Evolutionary conservation across 2,329 filamentous ascomycete genomes (phyloP).

Genomic region (Cyphellophora europaea): DNA sequence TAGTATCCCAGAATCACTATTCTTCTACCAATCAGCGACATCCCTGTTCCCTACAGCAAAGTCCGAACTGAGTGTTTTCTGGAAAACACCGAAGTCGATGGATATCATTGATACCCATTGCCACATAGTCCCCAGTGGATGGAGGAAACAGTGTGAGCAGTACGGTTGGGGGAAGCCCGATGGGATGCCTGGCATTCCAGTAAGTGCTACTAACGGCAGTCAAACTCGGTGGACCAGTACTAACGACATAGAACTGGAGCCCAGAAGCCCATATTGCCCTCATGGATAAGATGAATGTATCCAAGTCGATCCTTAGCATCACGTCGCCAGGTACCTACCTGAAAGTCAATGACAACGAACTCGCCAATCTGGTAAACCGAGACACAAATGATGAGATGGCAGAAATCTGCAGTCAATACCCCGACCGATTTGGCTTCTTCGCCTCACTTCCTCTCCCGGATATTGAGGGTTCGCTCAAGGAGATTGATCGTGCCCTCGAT

Average conservation of each 20-base stretch:
- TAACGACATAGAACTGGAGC: slow-evolving; percentile 32
- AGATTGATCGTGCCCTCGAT: slow-evolving; percentile 35
- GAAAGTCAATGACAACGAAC: slow-evolving; percentile 23
- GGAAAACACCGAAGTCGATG: too few species aligned
- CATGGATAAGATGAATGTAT: slow-evolving; percentile 40
- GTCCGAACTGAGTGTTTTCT: too few species aligned
- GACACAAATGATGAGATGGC: slow-evolving; percentile 22
- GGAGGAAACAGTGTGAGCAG: slow-evolving; percentile 5
- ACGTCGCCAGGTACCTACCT: slow-evolving; percentile 44
- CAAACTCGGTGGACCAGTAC: neutral
- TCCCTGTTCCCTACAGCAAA: too few species aligned
- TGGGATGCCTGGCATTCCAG: slow-evolving; percentile 8
- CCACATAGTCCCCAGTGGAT: slow-evolving; percentile 6
- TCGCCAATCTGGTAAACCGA: slow-evolving; percentile 26
- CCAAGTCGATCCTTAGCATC: slow-evolving; percentile 44
- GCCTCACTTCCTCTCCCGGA: slow-evolving; percentile 45
- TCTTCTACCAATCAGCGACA: too few species aligned
- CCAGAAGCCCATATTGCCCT: slow-evolving; percentile 35
- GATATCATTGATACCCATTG: slow-evolving; percentile 10
- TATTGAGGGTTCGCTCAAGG: slow-evolving; percentile 34
- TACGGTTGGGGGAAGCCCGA: slow-evolving; percentile 7
- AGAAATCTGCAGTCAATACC: slow-evolving; percentile 14
- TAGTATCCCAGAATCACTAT: too few species aligned
- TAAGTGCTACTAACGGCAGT: neutral
- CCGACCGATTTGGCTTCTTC: slow-evolving; percentile 39